These are phyloP conservation scores for Penicillium herquei DNA, from an alignment of 495 filamentous ascomycete species.

Conservation along the genomic window DNA sequence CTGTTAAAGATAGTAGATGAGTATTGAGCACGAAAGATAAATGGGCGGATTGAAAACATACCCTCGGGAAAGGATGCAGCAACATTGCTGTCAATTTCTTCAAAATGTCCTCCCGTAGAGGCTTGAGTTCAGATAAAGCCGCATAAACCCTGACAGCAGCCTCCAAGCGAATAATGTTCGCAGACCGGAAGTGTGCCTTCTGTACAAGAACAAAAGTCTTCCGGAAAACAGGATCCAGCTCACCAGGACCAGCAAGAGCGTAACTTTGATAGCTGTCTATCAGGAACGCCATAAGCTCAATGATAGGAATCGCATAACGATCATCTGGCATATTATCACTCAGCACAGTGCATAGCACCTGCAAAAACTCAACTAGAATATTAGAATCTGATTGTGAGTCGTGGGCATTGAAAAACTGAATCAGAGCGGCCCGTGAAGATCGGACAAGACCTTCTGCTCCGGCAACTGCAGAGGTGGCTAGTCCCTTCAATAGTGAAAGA, in stretches of 20 bases:
- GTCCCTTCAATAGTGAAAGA: constrained; percentile 63
- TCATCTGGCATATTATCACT: constrained; percentile 55
- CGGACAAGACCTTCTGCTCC: constrained; percentile 81
- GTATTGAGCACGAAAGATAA: background rate
- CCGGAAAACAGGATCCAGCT: constrained; percentile 40
- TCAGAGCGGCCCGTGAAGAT: constrained; percentile 68
- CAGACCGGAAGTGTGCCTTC: constrained; percentile 77
- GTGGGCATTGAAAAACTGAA: constrained; percentile 39
- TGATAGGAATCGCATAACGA: constrained; percentile 66
- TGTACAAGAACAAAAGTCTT: constrained; percentile 67
- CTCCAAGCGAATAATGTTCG: constrained; percentile 73
- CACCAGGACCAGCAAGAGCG: constrained; percentile 12
- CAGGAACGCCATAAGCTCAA: constrained; percentile 75
- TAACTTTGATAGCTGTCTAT: constrained; percentile 57
- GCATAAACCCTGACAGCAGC: constrained; percentile 77
- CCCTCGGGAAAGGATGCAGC: constrained; percentile 62
- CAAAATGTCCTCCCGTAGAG: constrained; percentile 43
- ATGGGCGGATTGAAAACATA: constrained; percentile 29
- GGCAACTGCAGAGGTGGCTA: constrained; percentile 76
- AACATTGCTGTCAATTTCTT: constrained; percentile 59
- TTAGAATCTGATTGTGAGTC: constrained; percentile 33
- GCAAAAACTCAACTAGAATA: constrained; percentile 35
- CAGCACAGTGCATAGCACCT: constrained; percentile 44
- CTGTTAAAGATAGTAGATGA: constrained; percentile 14
- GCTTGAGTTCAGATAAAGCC: constrained; percentile 49